Evolutionary conservation across 805 yeast genomes (phyloP).

Genomic region (Myxozyma monticola): DNA sequence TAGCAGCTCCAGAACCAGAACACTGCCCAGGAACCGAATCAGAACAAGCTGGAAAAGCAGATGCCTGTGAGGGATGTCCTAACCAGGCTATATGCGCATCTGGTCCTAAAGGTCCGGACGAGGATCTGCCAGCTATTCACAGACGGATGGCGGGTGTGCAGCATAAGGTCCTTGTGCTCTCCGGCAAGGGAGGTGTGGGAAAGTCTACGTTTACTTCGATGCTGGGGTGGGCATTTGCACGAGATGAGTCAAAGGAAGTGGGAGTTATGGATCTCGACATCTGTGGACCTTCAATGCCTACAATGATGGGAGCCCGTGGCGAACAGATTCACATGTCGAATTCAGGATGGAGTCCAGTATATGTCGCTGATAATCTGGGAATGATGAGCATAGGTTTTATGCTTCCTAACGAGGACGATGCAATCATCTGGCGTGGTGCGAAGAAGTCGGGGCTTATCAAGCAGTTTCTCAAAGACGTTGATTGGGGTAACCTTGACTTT

Average conservation of each 20-base stretch:
- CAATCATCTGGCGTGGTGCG: constrained; percentile 91
- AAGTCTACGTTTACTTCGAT: constrained; percentile 93
- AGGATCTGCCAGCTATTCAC: constrained; percentile 77
- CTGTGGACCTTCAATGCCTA: constrained; percentile 95
- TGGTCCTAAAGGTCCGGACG: constrained; percentile 73
- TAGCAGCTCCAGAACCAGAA: constrained; percentile 92
- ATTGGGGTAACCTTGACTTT: constrained; percentile 85
- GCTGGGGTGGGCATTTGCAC: constrained; percentile 85
- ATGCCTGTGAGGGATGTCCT: constrained; percentile 93
- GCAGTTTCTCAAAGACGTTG: constrained; percentile 89
- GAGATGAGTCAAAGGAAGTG: constrained; percentile 70
- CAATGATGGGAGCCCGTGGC: constrained; percentile 88
- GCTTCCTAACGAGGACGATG: constrained; percentile 18
- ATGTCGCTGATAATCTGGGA: constrained; percentile 91
- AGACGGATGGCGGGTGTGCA: constrained; percentile 60
- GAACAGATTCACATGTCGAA: constrained; percentile 86
- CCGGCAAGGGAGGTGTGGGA: constrained; percentile 88
- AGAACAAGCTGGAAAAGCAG: constrained; percentile 88
- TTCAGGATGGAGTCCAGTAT: constrained; percentile 95
- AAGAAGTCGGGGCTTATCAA: constrained; percentile 91
- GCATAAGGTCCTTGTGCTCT: constrained; percentile 76
- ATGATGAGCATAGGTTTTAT: constrained; percentile 90
- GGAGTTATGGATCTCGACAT: constrained; percentile 98
- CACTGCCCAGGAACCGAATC: constrained; percentile 99
- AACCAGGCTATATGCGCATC: constrained; percentile 88